A percentile compares a stretch with the other conserved stretches of the same genome.
Evolutionary conservation across 73 alveolate species (phyloP).

Genomic region (Strombidium stylifer): DNA sequence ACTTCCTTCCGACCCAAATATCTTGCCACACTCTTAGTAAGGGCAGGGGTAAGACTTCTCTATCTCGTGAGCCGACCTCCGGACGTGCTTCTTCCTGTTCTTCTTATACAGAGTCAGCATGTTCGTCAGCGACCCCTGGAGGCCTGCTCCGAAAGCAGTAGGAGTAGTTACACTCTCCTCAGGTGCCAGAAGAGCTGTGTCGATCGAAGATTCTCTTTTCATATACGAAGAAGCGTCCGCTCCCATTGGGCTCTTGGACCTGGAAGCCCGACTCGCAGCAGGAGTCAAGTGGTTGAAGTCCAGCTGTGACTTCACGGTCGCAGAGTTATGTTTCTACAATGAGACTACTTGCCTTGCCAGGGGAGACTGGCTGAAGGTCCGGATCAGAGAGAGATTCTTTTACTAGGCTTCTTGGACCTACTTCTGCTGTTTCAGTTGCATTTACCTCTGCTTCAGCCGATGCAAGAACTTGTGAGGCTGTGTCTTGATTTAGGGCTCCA

Average conservation of each 20-base stretch:
- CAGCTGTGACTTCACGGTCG: background rate
- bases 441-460: constrained; percentile 8
- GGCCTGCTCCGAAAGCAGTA: background rate
- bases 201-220: background rate
- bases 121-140: background rate
- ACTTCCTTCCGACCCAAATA: constrained; percentile 77
- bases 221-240: no score
- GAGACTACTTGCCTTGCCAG: background rate
- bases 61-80: constrained; percentile 81
- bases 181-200: background rate
- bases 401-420: constrained; percentile 4
- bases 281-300: background rate
- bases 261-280: background rate
- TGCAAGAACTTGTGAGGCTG: constrained; percentile 34
- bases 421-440: constrained; percentile 5
- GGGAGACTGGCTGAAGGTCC: background rate
- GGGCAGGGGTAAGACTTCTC: constrained; percentile 65
- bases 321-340: background rate
- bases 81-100: constrained; percentile 69
- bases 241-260: no score
- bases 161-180: background rate
- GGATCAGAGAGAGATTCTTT: background rate
- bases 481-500: constrained; percentile 18
- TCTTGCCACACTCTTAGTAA: constrained; percentile 68
- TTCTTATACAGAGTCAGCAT: background rate